Percentiles rank a stretch among this genome's conserved stretches.
These are phyloP conservation scores for Chytridiales sp. DNA, from an alignment of 371 early-diverging fungal genomes.

Conservation along the genomic window DNA sequence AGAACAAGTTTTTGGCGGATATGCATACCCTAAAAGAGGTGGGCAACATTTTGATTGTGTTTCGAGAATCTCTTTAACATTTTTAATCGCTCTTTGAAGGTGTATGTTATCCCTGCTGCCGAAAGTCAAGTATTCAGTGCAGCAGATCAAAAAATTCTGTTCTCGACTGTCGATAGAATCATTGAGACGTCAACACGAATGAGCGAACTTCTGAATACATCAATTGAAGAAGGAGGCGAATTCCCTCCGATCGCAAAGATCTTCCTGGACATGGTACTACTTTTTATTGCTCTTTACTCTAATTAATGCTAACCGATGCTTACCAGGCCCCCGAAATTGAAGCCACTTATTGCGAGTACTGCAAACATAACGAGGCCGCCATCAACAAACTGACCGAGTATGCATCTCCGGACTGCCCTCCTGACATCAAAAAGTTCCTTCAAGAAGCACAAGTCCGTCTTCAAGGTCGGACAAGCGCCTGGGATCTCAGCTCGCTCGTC, in stretches of 20 bases:
- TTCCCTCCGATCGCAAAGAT: slow-evolving; percentile 58
- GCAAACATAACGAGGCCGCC: slow-evolving; percentile 72
- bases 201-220: slow-evolving; percentile 47
- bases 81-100: slow-evolving; percentile 25
- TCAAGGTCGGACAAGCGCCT: slow-evolving; percentile 61
- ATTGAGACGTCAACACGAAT: slow-evolving; percentile 55
- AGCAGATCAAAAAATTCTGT: slow-evolving; percentile 61
- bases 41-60: background rate
- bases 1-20: slow-evolving; percentile 62
- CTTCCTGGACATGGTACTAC: slow-evolving; percentile 58
- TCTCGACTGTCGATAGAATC: slow-evolving; percentile 60
- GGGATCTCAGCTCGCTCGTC: slow-evolving; percentile 76
- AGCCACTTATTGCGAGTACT: slow-evolving; percentile 68
- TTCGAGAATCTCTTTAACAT: background rate
- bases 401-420: slow-evolving; percentile 42
- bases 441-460: slow-evolving; percentile 49
- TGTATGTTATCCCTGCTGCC: slow-evolving; percentile 58
- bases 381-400: slow-evolving; percentile 61
- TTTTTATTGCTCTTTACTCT: slow-evolving; percentile 3
- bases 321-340: slow-evolving; percentile 43
- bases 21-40: slow-evolving; percentile 66
- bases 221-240: slow-evolving; percentile 41
- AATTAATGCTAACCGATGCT: background rate
- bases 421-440: slow-evolving; percentile 52
- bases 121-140: slow-evolving; percentile 44